Conservation (phyloP, 2,329 filamentous ascomycete species). For the Pseudopithomyces chartarum region DNA sequence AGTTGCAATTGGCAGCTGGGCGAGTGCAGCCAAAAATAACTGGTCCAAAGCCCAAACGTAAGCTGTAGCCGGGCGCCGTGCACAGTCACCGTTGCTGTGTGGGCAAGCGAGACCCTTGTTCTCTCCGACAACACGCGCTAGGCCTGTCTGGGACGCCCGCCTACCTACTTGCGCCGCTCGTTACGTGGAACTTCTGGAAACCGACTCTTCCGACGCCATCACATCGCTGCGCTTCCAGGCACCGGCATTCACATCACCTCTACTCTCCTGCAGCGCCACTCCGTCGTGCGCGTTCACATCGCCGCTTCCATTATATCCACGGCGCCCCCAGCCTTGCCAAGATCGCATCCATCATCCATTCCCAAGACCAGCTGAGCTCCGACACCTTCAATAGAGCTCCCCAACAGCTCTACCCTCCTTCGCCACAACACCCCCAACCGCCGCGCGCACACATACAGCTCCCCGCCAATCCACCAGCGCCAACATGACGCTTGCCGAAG, state of each 20-base stretch:
- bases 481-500: constrained; percentile 64
- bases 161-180: constrained; percentile 12
- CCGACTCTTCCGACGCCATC: constrained; percentile 26
- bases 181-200: constrained; percentile 43
- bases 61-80: constrained; percentile 9
- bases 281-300: constrained; percentile 32
- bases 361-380: constrained; percentile 31
- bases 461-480: constrained; percentile 1
- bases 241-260: constrained; percentile 20
- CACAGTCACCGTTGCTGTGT: neutral
- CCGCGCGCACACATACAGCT: neutral
- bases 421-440: constrained; percentile 12
- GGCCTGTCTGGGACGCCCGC: neutral
- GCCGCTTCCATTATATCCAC: constrained; percentile 12
- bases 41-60: constrained; percentile 16
- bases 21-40: constrained; percentile 16
- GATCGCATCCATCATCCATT: constrained; percentile 27
- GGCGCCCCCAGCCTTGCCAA: constrained; percentile 9
- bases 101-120: constrained; percentile 6
- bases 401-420: constrained; percentile 7
- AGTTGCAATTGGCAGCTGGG: constrained; percentile 6
- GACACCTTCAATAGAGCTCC: constrained; percentile 25
- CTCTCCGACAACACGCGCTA: neutral
- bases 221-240: constrained; percentile 23
- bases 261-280: constrained; percentile 34